A percentile compares a stretch with the other conserved stretches of the same genome.
These are phyloP conservation scores for Camelina neglecta DNA, from an alignment of 345 rosid species.

Conservation along the genomic window DNA sequence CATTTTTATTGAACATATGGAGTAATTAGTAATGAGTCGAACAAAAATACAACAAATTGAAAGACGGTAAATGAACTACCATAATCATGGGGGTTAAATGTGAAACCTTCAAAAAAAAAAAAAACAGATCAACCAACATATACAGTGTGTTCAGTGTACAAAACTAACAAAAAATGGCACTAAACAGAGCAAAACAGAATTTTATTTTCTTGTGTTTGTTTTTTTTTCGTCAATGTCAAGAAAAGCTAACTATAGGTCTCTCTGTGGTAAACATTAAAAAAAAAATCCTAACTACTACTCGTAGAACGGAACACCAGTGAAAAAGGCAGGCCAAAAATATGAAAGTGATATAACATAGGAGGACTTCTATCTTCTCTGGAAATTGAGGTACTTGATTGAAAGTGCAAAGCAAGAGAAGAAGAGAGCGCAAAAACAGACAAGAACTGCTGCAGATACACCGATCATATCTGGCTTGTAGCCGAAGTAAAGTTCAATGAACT, in stretches of 20 bases:
- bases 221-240: slow-evolving; percentile 5
- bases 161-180: neutral
- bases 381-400: slow-evolving; percentile 72
- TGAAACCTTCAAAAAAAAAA: neutral
- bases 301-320: neutral
- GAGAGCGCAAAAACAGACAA: slow-evolving; percentile 56
- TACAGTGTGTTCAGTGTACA: neutral
- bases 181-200: slow-evolving; percentile 3
- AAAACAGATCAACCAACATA: neutral
- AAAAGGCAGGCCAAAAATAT: neutral
- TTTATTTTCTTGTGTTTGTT: neutral
- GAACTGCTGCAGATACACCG: slow-evolving; percentile 59
- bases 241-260: neutral
- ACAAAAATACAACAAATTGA: too few species aligned
- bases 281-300: neutral
- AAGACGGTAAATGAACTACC: too few species aligned
- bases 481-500: slow-evolving; percentile 55
- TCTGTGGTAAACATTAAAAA: neutral
- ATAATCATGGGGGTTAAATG: too few species aligned
- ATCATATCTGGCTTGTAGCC: slow-evolving; percentile 56
- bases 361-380: slow-evolving; percentile 66
- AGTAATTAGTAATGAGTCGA: too few species aligned
- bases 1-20: too few species aligned
- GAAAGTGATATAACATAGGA: neutral
- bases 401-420: slow-evolving; percentile 71